These are phyloP conservation scores for Penstemon barbatus DNA, from an alignment of 257 asterid genomes.

Conservation along the genomic window DNA sequence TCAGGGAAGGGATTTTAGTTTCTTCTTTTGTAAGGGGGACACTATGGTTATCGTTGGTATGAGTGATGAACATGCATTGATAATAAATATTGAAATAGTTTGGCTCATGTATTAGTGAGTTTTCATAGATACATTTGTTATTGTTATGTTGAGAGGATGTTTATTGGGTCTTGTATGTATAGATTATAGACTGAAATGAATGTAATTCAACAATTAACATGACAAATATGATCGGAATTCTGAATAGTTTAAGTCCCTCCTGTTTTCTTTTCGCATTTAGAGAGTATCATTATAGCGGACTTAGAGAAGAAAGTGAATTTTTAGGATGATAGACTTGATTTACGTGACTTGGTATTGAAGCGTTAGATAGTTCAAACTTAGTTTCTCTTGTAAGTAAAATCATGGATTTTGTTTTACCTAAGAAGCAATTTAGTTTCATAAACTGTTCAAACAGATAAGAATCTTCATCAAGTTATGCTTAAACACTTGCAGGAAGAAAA, in stretches of 20 bases:
- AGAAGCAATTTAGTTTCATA: not conserved
- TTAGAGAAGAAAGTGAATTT: too few relatives aligned
- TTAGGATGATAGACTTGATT: too few relatives aligned
- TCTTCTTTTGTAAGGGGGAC: not conserved
- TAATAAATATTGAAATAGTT: not conserved
- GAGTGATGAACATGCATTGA: not conserved
- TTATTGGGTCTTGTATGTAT: not conserved
- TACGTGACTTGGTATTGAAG: too few relatives aligned
- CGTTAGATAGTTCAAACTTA: not conserved
- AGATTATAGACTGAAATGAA: conserved; percentile 4
- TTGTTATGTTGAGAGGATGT: not conserved
- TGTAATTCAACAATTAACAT: not conserved
- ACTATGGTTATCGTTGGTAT: too few relatives aligned
- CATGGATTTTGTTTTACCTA: not conserved
- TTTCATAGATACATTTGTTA: not conserved
- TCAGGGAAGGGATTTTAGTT: not conserved
- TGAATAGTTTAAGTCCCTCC: not conserved
- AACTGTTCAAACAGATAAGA: not conserved
- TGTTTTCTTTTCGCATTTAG: too few relatives aligned
- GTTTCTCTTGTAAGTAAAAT: not conserved
- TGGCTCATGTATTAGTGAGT: conserved; percentile 5
- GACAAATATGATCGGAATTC: not conserved
- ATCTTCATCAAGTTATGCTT: not conserved
- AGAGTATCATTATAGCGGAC: too few relatives aligned
- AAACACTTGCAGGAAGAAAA: not conserved